Evolutionary conservation across 345 rosid species (phyloP).

Genomic region (Anacardium occidentale): DNA sequence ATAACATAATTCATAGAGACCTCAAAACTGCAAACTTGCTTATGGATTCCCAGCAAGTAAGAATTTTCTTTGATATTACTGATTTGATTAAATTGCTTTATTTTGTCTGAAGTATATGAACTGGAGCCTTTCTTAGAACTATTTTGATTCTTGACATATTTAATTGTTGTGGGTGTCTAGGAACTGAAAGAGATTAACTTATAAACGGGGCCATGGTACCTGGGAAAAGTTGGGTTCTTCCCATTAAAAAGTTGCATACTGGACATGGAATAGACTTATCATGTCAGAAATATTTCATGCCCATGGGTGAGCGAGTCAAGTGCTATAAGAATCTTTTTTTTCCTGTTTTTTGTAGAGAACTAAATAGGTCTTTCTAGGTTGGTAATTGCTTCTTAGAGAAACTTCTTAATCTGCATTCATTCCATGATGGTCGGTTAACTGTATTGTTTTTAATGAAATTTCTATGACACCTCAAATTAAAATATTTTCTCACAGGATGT

Average conservation of each 20-base stretch:
- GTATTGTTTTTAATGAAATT: too few relatives aligned
- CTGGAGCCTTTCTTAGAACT: neutral
- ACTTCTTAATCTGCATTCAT: neutral
- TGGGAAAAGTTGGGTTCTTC: neutral
- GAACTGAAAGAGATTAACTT: slow-evolving; percentile 17
- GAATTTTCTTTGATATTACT: slow-evolving; percentile 11
- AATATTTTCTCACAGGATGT: neutral
- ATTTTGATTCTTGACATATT: slow-evolving; percentile 5
- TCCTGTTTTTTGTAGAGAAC: neutral
- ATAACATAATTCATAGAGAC: slow-evolving; percentile 69
- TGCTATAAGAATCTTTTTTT: neutral
- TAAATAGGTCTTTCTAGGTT: neutral
- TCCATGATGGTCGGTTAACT: too few relatives aligned
- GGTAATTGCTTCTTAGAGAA: neutral
- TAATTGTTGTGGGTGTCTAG: slow-evolving; percentile 13
- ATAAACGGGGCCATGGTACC: neutral
- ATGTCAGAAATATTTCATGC: neutral
- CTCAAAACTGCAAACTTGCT: slow-evolving; percentile 78
- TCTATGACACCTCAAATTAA: neutral
- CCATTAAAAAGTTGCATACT: slow-evolving; percentile 2
- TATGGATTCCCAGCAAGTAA: slow-evolving; percentile 59
- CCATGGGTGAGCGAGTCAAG: neutral
- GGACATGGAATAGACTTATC: neutral
- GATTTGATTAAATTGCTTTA: slow-evolving; percentile 5
- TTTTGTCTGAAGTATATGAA: neutral